Conservation (phyloP, 768 basidiomycete species). For the Epithele typhae region DNA sequence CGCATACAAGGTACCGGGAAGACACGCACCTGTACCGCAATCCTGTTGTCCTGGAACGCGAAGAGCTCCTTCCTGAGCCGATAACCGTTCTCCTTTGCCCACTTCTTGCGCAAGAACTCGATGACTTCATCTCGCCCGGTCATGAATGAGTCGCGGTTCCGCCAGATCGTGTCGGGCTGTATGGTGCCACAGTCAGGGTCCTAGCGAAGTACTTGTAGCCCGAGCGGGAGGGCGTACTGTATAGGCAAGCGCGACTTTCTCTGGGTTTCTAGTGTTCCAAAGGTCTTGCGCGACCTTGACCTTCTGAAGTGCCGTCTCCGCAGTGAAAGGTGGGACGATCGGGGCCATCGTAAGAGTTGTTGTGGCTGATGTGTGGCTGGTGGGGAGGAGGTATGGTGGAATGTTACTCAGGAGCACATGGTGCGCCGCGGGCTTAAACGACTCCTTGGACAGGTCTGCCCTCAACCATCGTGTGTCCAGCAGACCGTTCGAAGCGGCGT, state of each 20-base stretch:
- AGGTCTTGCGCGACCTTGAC: constrained; percentile 48
- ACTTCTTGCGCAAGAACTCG: constrained; percentile 45
- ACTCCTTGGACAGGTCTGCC: too few relatives aligned
- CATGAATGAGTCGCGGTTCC: constrained; percentile 50
- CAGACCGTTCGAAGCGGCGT: too few relatives aligned
- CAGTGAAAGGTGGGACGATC: constrained; percentile 27
- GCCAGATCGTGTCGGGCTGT: constrained; percentile 43
- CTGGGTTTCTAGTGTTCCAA: constrained; percentile 42
- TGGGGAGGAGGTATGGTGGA: too few relatives aligned
- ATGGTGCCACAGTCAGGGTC: not conserved
- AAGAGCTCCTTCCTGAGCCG: constrained; percentile 50
- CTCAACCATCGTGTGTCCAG: too few relatives aligned
- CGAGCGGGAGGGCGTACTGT: constrained; percentile 27
- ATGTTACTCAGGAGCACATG: too few relatives aligned
- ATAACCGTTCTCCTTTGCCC: constrained; percentile 48
- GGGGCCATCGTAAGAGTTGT: constrained; percentile 1
- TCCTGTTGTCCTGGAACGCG: constrained; percentile 48
- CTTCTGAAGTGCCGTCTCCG: constrained; percentile 33
- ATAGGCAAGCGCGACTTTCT: constrained; percentile 42
- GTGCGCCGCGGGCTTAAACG: too few relatives aligned
- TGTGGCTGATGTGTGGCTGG: too few relatives aligned
- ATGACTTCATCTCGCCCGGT: constrained; percentile 40
- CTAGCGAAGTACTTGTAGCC: not conserved
- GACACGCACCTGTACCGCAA: constrained; percentile 44
- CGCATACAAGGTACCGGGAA: not conserved